These are phyloP conservation scores for Oryza glumipatula DNA, from an alignment of 176 grass and related monocot species.

Conservation along the genomic window DNA sequence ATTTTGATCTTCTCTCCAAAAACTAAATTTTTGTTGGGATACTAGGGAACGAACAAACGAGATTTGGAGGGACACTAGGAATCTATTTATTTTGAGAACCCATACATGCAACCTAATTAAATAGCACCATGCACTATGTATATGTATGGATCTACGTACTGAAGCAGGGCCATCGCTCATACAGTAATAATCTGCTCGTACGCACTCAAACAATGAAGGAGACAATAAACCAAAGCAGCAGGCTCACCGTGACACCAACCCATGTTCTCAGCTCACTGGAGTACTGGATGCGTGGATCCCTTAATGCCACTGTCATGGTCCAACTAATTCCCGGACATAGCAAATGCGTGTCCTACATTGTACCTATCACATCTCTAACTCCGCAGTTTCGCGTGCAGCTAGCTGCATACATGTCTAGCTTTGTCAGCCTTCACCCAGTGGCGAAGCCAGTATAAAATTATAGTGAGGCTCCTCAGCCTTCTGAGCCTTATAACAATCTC, in stretches of 20 bases:
- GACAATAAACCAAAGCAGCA: not conserved
- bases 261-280: not conserved
- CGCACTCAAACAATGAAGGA: not conserved
- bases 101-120: not conserved
- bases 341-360: constrained; percentile 9
- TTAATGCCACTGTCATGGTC: constrained; percentile 1
- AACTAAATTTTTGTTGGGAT: no score
- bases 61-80: no score
- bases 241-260: not conserved
- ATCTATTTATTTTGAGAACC: no score
- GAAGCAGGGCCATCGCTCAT: not conserved
- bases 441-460: no score
- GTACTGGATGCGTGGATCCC: constrained; percentile 15
- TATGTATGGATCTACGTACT: not conserved
- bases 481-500: no score
- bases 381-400: not conserved
- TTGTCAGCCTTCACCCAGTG: not conserved
- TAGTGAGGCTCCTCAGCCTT: no score
- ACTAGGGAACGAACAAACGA: no score
- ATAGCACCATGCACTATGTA: not conserved
- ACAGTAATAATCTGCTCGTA: constrained; percentile 1
- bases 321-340: constrained; percentile 2
- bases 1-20: no score
- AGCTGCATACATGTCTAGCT: not conserved
- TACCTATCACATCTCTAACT: constrained; percentile 23